A percentile compares a stretch with the other conserved stretches of the same genome.
phyloP scores from a whole-genome alignment of 192 early-diverging fungal species.

The Chytriomyces sp. region DNA sequence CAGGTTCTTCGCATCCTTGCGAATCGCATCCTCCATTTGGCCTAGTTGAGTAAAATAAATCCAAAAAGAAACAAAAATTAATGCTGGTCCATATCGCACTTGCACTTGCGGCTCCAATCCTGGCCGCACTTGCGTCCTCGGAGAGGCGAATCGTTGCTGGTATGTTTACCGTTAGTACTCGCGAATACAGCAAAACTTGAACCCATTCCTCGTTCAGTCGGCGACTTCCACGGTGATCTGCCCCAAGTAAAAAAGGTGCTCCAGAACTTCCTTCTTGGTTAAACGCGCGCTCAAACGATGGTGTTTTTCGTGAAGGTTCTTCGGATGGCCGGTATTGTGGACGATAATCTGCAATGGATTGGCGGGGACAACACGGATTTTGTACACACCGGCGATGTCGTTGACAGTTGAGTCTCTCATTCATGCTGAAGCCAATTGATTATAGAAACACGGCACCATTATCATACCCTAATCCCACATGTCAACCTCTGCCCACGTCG shows the following conservation, averaged over 20 bases:
- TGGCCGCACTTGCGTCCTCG: not conserved
- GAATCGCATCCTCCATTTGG: not conserved
- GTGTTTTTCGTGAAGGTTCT: slow-evolving; percentile 48
- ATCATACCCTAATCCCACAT: no score
- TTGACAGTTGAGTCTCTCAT: slow-evolving; percentile 62
- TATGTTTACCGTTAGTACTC: not conserved
- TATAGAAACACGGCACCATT: no score
- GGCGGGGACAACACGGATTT: slow-evolving; percentile 57
- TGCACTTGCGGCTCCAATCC: not conserved
- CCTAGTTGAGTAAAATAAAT: not conserved
- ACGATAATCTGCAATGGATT: slow-evolving; percentile 66
- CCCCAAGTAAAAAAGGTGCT: slow-evolving; percentile 29
- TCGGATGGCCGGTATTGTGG: slow-evolving; percentile 63
- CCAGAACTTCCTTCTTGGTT: no score
- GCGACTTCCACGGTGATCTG: slow-evolving; percentile 74
- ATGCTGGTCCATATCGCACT: not conserved
- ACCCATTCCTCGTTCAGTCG: slow-evolving; percentile 49
- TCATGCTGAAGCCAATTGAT: no score
- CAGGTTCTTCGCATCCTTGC: not conserved
- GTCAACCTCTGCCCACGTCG: no score
- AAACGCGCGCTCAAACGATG: no score
- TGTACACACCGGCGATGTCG: slow-evolving; percentile 79
- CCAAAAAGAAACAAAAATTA: slow-evolving; percentile 2
- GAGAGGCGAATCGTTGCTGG: not conserved
- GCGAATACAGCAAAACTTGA: not conserved